These are phyloP conservation scores for Fusarium multiceps DNA, from an alignment of 2,329 filamentous ascomycete genomes.

Conservation along the genomic window DNA sequence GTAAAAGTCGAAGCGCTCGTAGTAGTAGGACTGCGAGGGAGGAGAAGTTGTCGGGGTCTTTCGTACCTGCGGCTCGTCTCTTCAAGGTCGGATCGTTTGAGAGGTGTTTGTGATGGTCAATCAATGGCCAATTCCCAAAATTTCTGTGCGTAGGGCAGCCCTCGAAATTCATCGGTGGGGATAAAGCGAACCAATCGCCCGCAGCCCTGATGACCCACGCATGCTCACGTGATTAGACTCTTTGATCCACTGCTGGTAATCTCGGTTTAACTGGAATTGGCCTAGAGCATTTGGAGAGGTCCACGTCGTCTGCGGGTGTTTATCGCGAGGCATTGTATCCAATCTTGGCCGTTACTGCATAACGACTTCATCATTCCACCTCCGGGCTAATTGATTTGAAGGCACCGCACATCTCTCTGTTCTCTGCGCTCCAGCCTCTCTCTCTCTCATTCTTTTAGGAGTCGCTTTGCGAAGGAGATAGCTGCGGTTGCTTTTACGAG, in stretches of 20 bases:
- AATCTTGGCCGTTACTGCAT: conserved; percentile 42
- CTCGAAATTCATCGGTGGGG: conserved; percentile 49
- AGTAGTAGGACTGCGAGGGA: conserved; percentile 34
- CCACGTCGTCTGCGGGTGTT: conserved; percentile 42
- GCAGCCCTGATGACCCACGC: conserved; percentile 4
- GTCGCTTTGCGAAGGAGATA: conserved; percentile 21
- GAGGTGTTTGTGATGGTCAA: conserved; percentile 51
- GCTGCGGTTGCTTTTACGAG: conserved; percentile 32
- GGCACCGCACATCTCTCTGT: conserved; percentile 27
- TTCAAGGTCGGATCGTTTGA: conserved; percentile 55
- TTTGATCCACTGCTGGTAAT: conserved; percentile 17
- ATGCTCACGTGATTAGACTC: conserved; percentile 45
- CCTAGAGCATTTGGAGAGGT: conserved; percentile 36
- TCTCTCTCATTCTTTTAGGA: conserved; percentile 15
- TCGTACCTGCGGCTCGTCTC: conserved; percentile 59
- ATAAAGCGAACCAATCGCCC: conserved; percentile 53
- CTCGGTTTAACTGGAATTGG: conserved; percentile 36
- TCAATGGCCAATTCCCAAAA: conserved; percentile 53
- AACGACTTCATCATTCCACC: conserved; percentile 43
- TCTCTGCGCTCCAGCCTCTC: conserved; percentile 33
- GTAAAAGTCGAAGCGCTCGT: conserved; percentile 38
- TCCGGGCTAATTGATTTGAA: conserved; percentile 13
- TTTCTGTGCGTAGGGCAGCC: conserved; percentile 58
- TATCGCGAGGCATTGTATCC: conserved; percentile 35
- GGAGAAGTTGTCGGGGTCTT: conserved; percentile 39